Evolutionary conservation across 805 yeast species (phyloP), one percentile per base, ranked within the genome.

Genomic region (Nakazawaea holstii): DNA sequence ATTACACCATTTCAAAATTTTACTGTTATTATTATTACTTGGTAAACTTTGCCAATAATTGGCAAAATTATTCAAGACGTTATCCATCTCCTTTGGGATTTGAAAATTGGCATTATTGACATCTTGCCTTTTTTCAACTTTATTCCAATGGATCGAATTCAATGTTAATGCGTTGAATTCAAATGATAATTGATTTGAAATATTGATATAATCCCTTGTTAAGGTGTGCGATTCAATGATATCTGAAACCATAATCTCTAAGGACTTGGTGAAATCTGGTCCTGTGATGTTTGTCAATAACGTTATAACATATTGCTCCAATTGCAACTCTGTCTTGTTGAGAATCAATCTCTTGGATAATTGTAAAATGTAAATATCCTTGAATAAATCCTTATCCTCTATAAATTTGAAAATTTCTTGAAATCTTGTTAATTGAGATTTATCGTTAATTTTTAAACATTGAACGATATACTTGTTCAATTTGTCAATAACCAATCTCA

Each of bases 311-410:
- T 53, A 43, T 1, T 48, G 46, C 17, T 57, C 43, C n/a, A 32
- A 43, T 17, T 57, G 43, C 7, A 59, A 41, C 8, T 37, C 39
- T 6, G 53, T 54, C 31, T 54, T 59, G 28, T 58, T 56, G 26
- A 66, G 43, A 36, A 70, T 56, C 41, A 71, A 56, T 45, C 76
- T 53, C 42, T 59, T 60, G 4, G 73, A 67, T n/a, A 71, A 55
- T 35, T 68, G 71, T 35, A 57, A 57, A 46, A 62, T 64, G 53
- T 68, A 71, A 2, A 52, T 48, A 1, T 52, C 39, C 3, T 67
- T 48, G 45, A 70, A 69, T 13, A 62, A 67, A 28, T 50, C 53
- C 44, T 71, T 71, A 53, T 63, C 67, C 41, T 59, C 55, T 5
- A 71, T 45, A 8, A 61, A 57, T 33, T 66, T 63, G 59, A 68